A percentile compares a stretch with the other conserved stretches of the same genome.
Conservation (phyloP, 164 flowering plant species). For the Sedum album region DNA sequence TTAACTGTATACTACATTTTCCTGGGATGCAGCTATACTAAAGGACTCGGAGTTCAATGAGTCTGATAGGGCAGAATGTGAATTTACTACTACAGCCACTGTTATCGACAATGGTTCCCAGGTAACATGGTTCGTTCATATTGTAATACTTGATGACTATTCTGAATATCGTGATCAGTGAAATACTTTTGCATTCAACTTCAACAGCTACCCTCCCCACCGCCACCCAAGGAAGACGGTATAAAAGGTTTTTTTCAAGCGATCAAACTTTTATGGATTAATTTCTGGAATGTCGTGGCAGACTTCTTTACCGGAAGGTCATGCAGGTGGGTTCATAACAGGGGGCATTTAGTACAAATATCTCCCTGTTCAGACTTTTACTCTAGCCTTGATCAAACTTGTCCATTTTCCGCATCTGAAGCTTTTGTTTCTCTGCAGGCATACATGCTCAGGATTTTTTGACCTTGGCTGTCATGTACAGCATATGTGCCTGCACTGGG, state of each 20-base stretch:
- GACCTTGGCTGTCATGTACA: constrained; percentile 89
- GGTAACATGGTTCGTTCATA: constrained; percentile 26
- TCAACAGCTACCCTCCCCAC: constrained; percentile 41
- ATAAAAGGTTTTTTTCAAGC: constrained; percentile 52
- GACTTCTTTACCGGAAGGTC: constrained; percentile 73
- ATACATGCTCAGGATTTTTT: constrained; percentile 66
- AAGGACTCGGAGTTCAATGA: constrained; percentile 81
- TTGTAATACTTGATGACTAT: neutral
- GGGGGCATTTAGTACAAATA: too few species aligned
- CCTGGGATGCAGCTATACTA: constrained; percentile 65
- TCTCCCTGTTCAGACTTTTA: too few species aligned
- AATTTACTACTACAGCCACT: constrained; percentile 79
- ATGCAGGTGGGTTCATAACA: constrained; percentile 55
- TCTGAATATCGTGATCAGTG: too few species aligned
- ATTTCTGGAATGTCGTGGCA: constrained; percentile 41
- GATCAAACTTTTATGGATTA: constrained; percentile 47
- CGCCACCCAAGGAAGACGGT: constrained; percentile 33
- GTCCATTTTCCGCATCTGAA: neutral
- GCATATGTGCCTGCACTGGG: constrained; percentile 79
- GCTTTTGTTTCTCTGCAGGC: constrained; percentile 33
- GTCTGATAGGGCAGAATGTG: constrained; percentile 92
- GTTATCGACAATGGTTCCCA: constrained; percentile 73
- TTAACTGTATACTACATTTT: neutral
- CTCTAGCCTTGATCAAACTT: neutral
- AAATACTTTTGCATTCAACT: neutral